phyloP scores from a whole-genome alignment of 1,284 basidiomycete species.

The Sparassis latifolia region DNA sequence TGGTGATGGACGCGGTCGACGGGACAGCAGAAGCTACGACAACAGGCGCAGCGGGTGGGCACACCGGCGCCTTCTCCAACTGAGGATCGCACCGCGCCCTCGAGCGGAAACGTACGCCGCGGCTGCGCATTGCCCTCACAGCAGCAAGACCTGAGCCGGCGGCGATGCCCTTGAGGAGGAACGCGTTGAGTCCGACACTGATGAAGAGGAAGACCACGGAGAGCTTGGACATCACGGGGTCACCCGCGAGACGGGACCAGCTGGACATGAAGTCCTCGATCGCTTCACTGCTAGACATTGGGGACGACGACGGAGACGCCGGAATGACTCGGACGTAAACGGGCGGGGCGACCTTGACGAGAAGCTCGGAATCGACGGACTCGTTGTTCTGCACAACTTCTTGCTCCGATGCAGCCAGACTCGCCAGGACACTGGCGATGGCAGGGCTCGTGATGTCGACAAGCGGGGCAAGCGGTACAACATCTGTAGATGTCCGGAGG shows the following conservation, averaged over 20 bases:
- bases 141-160: constrained; percentile 26
- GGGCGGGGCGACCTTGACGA: constrained; percentile 70
- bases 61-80: constrained; percentile 17
- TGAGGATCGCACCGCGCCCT: constrained; percentile 16
- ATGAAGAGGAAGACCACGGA: constrained; percentile 86
- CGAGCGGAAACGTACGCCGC: constrained; percentile 24
- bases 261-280: constrained; percentile 87
- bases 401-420: constrained; percentile 41
- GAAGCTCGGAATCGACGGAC: constrained; percentile 34
- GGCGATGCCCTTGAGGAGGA: constrained; percentile 81
- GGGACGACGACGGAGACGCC: constrained; percentile 14
- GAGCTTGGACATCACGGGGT: constrained; percentile 95
- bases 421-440: constrained; percentile 54
- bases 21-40: constrained; percentile 14
- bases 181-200: constrained; percentile 90
- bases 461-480: constrained; percentile 34
- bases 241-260: constrained; percentile 95
- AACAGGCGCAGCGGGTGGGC: constrained; percentile 10
- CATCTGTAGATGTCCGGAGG: constrained; percentile 17
- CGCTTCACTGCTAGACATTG: constrained; percentile 23
- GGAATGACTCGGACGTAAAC: constrained; percentile 51
- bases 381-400: constrained; percentile 23
- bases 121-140: constrained; percentile 18
- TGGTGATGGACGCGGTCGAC: constrained; percentile 5
- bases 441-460: constrained; percentile 60